Conservation (phyloP, 2,329 filamentous ascomycete genomes). For the Alternaria consortialis region DNA sequence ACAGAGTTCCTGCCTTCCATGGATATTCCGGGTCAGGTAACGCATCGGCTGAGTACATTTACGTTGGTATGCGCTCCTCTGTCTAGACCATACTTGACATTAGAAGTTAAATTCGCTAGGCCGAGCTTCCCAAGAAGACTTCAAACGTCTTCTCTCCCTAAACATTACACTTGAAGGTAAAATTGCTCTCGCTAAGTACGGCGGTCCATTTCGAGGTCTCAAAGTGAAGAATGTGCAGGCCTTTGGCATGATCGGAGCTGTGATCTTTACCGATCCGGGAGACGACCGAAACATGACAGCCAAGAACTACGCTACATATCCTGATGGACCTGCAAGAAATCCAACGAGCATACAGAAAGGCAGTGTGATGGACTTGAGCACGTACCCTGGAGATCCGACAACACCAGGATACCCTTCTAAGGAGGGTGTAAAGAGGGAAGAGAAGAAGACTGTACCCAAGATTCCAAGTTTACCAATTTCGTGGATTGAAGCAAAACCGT, state of each 20-base stretch:
- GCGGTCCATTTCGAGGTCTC: slow-evolving; percentile 55
- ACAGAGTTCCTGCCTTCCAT: slow-evolving; percentile 57
- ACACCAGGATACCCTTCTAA: slow-evolving; percentile 77
- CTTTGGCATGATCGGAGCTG: slow-evolving; percentile 53
- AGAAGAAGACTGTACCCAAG: slow-evolving; percentile 65
- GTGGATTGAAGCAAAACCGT: slow-evolving; percentile 80
- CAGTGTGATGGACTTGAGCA: slow-evolving; percentile 66
- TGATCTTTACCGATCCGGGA: slow-evolving; percentile 56
- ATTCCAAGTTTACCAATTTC: slow-evolving; percentile 91
- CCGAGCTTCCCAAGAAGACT: slow-evolving; percentile 53
- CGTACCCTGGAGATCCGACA: slow-evolving; percentile 57
- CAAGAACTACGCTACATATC: slow-evolving; percentile 41
- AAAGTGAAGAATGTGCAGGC: slow-evolving; percentile 59
- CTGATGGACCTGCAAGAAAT: slow-evolving; percentile 43
- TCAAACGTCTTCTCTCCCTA: slow-evolving; percentile 51
- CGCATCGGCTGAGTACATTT: slow-evolving; percentile 57
- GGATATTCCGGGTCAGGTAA: slow-evolving; percentile 58
- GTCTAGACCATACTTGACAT: not conserved
- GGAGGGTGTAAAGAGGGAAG: slow-evolving; percentile 76
- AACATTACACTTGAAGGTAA: slow-evolving; percentile 57
- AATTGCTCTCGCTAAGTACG: slow-evolving; percentile 57
- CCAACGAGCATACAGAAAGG: slow-evolving; percentile 57
- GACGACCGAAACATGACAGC: slow-evolving; percentile 51
- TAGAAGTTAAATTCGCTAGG: not conserved
- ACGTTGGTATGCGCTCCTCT: slow-evolving; percentile 47